Evolutionary conservation across 805 yeast genomes (phyloP).

Genomic region (Jamesozyma spencerorum): DNA sequence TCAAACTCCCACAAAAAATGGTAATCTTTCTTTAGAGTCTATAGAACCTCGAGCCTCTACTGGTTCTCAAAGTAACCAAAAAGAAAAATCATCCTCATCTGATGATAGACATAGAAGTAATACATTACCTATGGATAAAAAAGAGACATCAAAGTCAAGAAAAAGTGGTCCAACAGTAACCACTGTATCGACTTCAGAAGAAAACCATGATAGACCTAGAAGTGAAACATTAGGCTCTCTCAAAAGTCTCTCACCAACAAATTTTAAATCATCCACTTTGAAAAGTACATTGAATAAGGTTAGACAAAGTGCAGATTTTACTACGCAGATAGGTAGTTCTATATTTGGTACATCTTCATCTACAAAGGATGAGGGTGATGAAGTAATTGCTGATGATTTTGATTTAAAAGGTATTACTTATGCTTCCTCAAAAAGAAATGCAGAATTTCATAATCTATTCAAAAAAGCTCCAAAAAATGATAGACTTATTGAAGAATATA

Average conservation of each 20-base stretch:
- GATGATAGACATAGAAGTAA: too few species aligned
- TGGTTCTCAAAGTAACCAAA: too few species aligned
- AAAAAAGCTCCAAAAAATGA: slow-evolving; percentile 36
- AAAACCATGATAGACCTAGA: too few species aligned
- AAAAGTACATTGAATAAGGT: slow-evolving; percentile 11
- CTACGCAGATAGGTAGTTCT: neutral
- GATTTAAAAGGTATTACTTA: slow-evolving; percentile 15
- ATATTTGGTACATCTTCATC: neutral
- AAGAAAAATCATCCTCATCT: too few species aligned
- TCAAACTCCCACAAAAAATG: too few species aligned
- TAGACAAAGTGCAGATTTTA: slow-evolving; percentile 7
- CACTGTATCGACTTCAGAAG: too few species aligned
- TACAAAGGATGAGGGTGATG: slow-evolving; percentile 1
- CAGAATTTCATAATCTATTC: slow-evolving; percentile 52
- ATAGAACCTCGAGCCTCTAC: too few species aligned
- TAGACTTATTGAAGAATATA: slow-evolving; percentile 47
- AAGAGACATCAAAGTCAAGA: too few species aligned
- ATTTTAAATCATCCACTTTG: slow-evolving; percentile 3
- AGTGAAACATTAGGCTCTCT: neutral
- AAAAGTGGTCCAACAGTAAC: too few species aligned
- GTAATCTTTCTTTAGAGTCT: too few species aligned
- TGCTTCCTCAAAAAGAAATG: slow-evolving; percentile 44
- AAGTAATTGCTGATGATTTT: slow-evolving; percentile 1
- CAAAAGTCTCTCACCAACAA: neutral
- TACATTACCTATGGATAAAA: too few species aligned